A percentile compares a stretch with the other conserved stretches of the same genome.
Conservation (phyloP, 345 rosid species). For the Eucalyptus victrix region DNA sequence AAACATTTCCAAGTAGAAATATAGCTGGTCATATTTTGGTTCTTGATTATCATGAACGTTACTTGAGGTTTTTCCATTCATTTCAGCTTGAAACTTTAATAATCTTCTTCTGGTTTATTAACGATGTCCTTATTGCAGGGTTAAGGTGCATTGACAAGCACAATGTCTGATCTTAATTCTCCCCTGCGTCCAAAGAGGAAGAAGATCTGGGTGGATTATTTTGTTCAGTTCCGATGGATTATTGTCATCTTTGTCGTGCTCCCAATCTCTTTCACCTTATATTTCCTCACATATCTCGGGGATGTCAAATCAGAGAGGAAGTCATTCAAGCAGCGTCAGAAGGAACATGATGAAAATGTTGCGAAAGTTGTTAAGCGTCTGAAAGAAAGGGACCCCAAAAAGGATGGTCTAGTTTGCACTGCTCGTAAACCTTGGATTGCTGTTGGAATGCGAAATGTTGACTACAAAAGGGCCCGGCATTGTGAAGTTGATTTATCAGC, state of each 20-base stretch:
- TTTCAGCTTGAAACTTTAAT: neutral
- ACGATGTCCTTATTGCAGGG: slow-evolving; percentile 10
- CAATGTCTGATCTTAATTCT: slow-evolving; percentile 76
- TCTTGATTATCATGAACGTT: neutral
- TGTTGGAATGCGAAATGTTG: slow-evolving; percentile 99
- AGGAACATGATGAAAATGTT: slow-evolving; percentile 93
- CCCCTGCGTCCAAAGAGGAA: slow-evolving; percentile 87
- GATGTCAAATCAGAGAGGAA: slow-evolving; percentile 86
- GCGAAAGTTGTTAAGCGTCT: slow-evolving; percentile 76
- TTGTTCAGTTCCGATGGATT: slow-evolving; percentile 87
- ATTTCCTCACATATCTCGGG: slow-evolving; percentile 89
- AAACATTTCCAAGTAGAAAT: neutral
- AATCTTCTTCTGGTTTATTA: neutral
- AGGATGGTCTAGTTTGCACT: slow-evolving; percentile 98
- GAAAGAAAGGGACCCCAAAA: slow-evolving; percentile 62
- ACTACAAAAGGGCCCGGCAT: slow-evolving; percentile 93
- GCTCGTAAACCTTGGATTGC: slow-evolving; percentile 99
- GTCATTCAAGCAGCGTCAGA: slow-evolving; percentile 71
- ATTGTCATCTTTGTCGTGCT: slow-evolving; percentile 86
- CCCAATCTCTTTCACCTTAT: slow-evolving; percentile 66
- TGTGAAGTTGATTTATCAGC: slow-evolving; percentile 89
- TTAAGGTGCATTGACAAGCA: neutral
- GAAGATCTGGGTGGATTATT: slow-evolving; percentile 74
- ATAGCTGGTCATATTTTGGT: neutral
- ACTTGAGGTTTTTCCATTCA: neutral